Evolutionary conservation across 352 stramenopile species (phyloP), one percentile per base, ranked within the genome.

Genomic region (Pythium aphanidermatum): DNA sequence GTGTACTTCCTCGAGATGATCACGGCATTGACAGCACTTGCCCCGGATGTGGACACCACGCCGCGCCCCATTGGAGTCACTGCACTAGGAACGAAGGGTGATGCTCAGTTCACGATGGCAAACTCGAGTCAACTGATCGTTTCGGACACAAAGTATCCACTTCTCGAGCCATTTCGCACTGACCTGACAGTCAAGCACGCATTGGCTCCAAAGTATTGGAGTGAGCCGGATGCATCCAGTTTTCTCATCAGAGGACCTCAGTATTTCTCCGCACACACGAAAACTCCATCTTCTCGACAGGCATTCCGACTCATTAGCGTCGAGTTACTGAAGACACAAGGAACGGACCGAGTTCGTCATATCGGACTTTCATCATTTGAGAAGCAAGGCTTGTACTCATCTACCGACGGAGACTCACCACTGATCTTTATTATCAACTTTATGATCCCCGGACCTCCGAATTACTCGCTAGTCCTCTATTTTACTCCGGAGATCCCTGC

Each of bases 361-460:
- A 73, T 92, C 24, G 80, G 77, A 4, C 50, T 87, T 21, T 77
- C 78, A n/a, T 84, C 74, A 10, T 83, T 91, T 37, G 68, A 72
- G 10, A 63, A 54, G 5, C 51, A 68, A 27, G 61, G 55, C 26
- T 72, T 79, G 2, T 29, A 49, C 17, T n/a, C n/a, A n/a, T n/a
- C n/a, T n/a, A 35, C 16, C 14, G 48, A 19, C 26, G 26, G 61
- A 20, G 68, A 84, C 10, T 46, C 49, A 2, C 61, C 68, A 4
- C 81, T 83, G 16, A 44, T 88, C 46, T 80, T 89, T 23, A 74
- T 92, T 39, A 79, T 92, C 42, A 89, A 92, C 48, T 86, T 92
- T 27, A 79, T 88, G 67, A 59, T 92, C 0, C 79, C 79, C 17
- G 79, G 79, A 1, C 71, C 75, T 12, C 73, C 73, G 14, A 59